Base-by-base conservation (phyloP, 805 yeast species). In the Myxozyma mucilagina region DNA sequence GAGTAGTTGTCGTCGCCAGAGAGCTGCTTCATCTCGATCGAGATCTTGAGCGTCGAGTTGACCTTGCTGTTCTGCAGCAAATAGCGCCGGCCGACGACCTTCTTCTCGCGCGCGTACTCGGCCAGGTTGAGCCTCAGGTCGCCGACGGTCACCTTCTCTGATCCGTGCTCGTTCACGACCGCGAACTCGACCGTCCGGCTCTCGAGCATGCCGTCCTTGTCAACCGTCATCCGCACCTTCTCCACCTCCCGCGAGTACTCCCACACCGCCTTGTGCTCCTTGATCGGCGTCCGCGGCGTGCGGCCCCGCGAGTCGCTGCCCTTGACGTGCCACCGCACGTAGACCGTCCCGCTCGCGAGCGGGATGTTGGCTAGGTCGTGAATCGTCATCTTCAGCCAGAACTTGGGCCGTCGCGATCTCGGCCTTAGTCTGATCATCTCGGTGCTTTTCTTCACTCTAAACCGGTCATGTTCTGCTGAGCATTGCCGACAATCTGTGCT, bases 321-420 rank as follows among this genome's bases (percentile, higher is more conserved):
- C 57, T 79, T 78, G 9, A 89, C 75, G 47, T 77, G 78, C 81
- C 92, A 81, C 60, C 85, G 84, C 18, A 90, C 82, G 64, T 73
- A 84, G 67, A 93, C 84, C 41, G 77, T 71, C 0, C 96, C 96
- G 2, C 84, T 77, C 1, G 87, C 79, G 66, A 89, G 91, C 1
- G 98, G 98, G 34, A 93, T 82, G 69, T 92, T 92, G n/a, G 86
- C 80, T 50, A 93, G 76, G 65, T 89, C 96, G 57, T 82, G 81
- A 51, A 91, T 80, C 16, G 80, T 73, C 34, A 90, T 74, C 20
- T 78, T 72, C 44, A 90, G 78, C 53, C 82, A 76, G 73, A 89
- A 92, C 73, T 84, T 84, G 7, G 90, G 88, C 60, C 80, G 56
- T 29, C 68, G 58, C 13, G 58, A 14, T 38, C 60, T 52, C 11